Evolutionary conservation across 1,139 yeast genomes (phyloP), one percentile per base, ranked within the genome.

Genomic region (Yamadazyma taylorii): DNA sequence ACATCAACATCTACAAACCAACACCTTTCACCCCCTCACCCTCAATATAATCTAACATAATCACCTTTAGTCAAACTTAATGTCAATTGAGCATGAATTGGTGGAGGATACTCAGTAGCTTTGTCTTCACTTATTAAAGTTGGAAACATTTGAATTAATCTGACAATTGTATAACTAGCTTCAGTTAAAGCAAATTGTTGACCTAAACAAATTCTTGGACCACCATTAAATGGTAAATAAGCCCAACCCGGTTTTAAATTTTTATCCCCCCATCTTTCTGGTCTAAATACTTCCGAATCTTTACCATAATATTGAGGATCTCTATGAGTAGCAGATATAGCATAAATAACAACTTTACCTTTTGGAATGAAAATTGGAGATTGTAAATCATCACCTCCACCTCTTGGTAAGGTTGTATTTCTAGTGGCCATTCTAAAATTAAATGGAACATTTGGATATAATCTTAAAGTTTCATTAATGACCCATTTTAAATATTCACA

Each of bases 141-240:
- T n/a, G 67, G 62, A 51, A 62, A 67, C 56, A 59, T 37, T 54
- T 72, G 78, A 12, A 61, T 58, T 37, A 77, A 56, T 40, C 81
- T 61, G 14, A 63, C 69, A 34, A 74, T 49, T 13, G 73, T 66
- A 44, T 75, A 77, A 10, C 75, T 42, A 5, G 52, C 50, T 55
- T 78, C 84, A 27, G 81, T 75, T 42, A 78, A 68, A 1, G 81
- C 82, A 58, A 74, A 75, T 54, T 76, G 82, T 57, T 77, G 81
- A 24, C 83, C 83, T 32, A 78, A 61, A 51, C 84, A 78, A 39
- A 78, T 76, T 43, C 83, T 62, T 26, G 83, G 82, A 3, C 84
- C 83, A 36, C 83, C 83, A 47, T 78, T 78, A 61, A 77, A 77
- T 14, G 81, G 81, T 25, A 77, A 55, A 51, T 63, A 77, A 24